Conservation (phyloP, 208 protist genomes). For the Angomonas desouzai region DNA sequence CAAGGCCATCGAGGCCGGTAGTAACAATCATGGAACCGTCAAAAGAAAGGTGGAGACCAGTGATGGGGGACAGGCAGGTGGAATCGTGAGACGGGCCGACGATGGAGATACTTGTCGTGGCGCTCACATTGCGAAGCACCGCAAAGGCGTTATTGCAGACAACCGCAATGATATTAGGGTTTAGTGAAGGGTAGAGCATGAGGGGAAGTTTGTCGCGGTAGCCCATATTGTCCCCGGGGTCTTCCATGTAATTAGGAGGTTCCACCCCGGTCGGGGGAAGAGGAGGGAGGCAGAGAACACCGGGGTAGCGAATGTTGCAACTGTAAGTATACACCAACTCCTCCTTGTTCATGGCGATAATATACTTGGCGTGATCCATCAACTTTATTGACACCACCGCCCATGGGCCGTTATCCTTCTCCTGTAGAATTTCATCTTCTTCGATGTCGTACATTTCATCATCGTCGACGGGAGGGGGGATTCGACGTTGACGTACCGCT, state of each 20-base stretch:
- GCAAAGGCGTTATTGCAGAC: constrained; percentile 35
- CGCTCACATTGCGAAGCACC: constrained; percentile 24
- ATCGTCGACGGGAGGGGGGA: constrained; percentile 45
- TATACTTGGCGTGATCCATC: constrained; percentile 27
- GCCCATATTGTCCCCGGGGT: constrained; percentile 82
- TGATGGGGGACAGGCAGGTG: constrained; percentile 37
- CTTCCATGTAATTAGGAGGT: constrained; percentile 83
- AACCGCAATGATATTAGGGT: constrained; percentile 30
- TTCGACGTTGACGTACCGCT: constrained; percentile 67
- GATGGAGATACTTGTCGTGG: constrained; percentile 14
- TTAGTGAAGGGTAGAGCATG: constrained; percentile 12
- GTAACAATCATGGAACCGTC: constrained; percentile 87
- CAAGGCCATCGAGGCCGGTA: constrained; percentile 83
- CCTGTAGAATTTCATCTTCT: constrained; percentile 65
- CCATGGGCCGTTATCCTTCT: constrained; percentile 82
- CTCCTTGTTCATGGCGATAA: constrained; percentile 56
- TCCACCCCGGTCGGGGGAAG: constrained; percentile 84
- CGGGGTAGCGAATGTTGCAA: constrained; percentile 55
- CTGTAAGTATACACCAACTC: constrained; percentile 79
- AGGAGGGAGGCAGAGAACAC: constrained; percentile 49
- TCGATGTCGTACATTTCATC: constrained; percentile 54
- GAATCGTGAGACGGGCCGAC: constrained; percentile 77
- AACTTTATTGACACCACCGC: constrained; percentile 43
- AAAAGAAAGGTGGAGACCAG: constrained; percentile 65
- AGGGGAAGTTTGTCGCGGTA: constrained; percentile 55